Evolutionary conservation across 257 asterid genomes (phyloP).

Genomic region (Petunia axillaris): DNA sequence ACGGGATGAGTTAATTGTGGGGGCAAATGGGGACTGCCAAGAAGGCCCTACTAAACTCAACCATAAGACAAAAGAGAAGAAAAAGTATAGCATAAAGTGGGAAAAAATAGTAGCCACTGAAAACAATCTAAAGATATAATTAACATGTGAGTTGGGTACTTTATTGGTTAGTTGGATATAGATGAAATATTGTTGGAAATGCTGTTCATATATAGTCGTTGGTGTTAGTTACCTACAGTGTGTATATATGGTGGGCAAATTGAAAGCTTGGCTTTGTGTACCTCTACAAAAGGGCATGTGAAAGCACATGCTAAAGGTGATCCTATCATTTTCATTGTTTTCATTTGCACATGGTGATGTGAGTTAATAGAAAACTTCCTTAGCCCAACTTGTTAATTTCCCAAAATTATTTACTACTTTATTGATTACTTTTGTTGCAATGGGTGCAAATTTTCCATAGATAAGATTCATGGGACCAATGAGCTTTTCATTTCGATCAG

Average conservation of each 20-base stretch:
- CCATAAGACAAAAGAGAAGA: neutral
- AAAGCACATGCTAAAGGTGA: slow-evolving; percentile 18
- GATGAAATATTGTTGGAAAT: slow-evolving; percentile 19
- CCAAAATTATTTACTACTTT: slow-evolving; percentile 12
- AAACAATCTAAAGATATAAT: neutral
- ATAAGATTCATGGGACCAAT: neutral
- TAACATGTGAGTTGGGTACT: neutral
- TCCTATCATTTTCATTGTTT: slow-evolving; percentile 19
- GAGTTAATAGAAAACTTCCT: neutral
- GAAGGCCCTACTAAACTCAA: neutral
- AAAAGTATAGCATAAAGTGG: neutral
- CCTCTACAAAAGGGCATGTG: slow-evolving; percentile 24
- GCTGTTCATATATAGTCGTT: neutral
- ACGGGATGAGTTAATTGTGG: neutral
- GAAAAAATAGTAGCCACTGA: neutral
- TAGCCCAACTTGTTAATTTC: slow-evolving; percentile 12
- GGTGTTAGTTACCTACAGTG: neutral
- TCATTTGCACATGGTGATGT: slow-evolving; percentile 26
- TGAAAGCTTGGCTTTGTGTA: slow-evolving; percentile 19
- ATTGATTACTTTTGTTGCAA: neutral
- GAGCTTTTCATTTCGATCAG: too few species aligned
- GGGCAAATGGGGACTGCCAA: neutral
- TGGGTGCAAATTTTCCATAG: neutral
- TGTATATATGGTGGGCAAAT: neutral
- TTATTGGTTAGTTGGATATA: slow-evolving; percentile 12